These are phyloP conservation scores for Suhomyces wounanorum DNA, from an alignment of 1,139 yeast genomes.

Conservation along the genomic window DNA sequence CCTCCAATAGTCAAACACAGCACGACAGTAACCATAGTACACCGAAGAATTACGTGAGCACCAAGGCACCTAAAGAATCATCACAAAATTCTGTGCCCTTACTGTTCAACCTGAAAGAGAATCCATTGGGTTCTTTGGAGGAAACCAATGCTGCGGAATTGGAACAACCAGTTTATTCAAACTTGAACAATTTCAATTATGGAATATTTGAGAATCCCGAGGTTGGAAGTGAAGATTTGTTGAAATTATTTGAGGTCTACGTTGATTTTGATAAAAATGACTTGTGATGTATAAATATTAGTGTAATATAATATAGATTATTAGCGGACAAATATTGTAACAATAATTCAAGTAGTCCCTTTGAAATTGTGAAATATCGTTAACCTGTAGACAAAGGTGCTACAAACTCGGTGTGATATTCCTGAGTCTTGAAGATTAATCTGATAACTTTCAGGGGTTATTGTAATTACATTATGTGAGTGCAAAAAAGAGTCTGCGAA, in stretches of 20 bases:
- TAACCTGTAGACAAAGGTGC: no score
- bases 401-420: no score
- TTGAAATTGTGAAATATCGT: no score
- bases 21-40: slow-evolving; percentile 6
- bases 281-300: slow-evolving; percentile 3
- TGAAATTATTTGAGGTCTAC: slow-evolving; percentile 41
- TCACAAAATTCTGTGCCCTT: not conserved
- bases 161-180: slow-evolving; percentile 11
- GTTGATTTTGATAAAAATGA: slow-evolving; percentile 32
- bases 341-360: no score
- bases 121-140: slow-evolving; percentile 5
- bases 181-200: slow-evolving; percentile 13
- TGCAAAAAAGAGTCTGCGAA: no score
- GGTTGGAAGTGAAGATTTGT: slow-evolving; percentile 36
- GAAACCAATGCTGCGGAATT: slow-evolving; percentile 6
- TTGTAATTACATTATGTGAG: no score
- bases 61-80: not conserved
- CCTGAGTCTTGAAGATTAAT: no score
- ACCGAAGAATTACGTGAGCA: slow-evolving; percentile 6
- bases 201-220: slow-evolving; percentile 14
- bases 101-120: slow-evolving; percentile 4
- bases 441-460: no score
- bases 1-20: slow-evolving; percentile 2
- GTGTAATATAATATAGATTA: not conserved
- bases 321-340: not conserved